Conservation (phyloP, 345 rosid genomes). For the Laguncularia racemosa region DNA sequence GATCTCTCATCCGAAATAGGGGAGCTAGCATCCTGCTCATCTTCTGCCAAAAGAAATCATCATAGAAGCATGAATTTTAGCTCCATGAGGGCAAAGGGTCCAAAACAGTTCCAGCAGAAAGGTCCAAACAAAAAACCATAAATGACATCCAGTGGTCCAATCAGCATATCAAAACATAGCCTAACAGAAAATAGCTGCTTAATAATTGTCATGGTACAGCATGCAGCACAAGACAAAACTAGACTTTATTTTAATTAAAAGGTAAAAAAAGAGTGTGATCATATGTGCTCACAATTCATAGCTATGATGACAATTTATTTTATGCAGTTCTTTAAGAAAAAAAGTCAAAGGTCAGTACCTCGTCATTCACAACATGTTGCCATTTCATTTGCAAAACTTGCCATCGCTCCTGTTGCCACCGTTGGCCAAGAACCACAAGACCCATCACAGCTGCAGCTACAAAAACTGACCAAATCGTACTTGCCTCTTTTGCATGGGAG, state of each 20-base stretch:
- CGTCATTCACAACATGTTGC: slow-evolving; percentile 54
- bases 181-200: too few species aligned
- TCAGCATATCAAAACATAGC: too few species aligned
- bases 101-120: neutral
- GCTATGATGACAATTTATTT: too few species aligned
- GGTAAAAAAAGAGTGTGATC: too few species aligned
- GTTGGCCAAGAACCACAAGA: slow-evolving; percentile 87
- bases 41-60: slow-evolving; percentile 32
- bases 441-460: slow-evolving; percentile 95
- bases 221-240: too few species aligned
- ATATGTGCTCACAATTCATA: too few species aligned
- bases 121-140: too few species aligned
- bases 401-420: slow-evolving; percentile 97
- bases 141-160: too few species aligned
- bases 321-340: neutral
- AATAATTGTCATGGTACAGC: too few species aligned
- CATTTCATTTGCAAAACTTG: slow-evolving; percentile 76
- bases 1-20: slow-evolving; percentile 69
- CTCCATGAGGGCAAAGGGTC: neutral
- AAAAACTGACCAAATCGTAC: slow-evolving; percentile 82
- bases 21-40: slow-evolving; percentile 62
- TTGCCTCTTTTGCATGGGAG: slow-evolving; percentile 75
- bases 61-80: neutral
- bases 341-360: slow-evolving; percentile 35
- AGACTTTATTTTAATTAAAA: too few species aligned